Conservation (phyloP, 2,329 filamentous ascomycete species). For the Alternaria arborescens region DNA sequence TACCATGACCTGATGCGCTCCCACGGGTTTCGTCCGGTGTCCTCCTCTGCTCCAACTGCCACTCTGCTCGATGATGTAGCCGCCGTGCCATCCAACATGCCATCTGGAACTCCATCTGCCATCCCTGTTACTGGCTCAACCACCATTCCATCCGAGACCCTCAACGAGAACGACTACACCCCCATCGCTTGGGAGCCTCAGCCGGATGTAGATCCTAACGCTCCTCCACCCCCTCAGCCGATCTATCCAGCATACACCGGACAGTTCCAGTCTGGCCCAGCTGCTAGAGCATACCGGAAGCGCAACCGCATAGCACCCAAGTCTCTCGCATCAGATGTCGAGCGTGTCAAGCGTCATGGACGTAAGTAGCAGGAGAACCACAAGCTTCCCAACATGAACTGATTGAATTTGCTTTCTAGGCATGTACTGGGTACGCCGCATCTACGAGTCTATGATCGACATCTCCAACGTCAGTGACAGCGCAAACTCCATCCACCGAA, state of each 20-base stretch:
- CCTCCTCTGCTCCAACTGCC: background rate
- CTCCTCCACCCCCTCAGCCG: conserved; percentile 5
- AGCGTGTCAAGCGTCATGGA: conserved; percentile 31
- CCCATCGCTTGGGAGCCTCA: conserved; percentile 3
- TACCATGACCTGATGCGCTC: conserved; percentile 3
- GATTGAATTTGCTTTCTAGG: conserved; percentile 11
- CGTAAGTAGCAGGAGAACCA: conserved; percentile 19
- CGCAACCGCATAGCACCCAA: conserved; percentile 24
- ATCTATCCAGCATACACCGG: conserved; percentile 26
- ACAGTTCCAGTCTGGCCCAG: conserved; percentile 29
- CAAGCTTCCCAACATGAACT: background rate
- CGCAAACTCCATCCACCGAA: conserved; percentile 21
- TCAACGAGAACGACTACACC: conserved; percentile 7
- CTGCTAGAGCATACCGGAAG: conserved; percentile 30
- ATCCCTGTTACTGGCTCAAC: background rate
- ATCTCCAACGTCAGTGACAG: conserved; percentile 28
- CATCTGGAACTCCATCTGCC: background rate
- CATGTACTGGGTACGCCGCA: conserved; percentile 42
- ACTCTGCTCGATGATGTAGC: background rate
- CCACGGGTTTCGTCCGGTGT: background rate
- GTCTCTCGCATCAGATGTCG: conserved; percentile 23
- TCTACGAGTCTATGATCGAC: conserved; percentile 44
- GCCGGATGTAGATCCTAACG: background rate
- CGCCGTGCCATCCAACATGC: background rate
- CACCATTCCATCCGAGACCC: background rate